These are phyloP conservation scores for Hirsutella minnesotensis DNA, from an alignment of 2,329 filamentous ascomycete species.

Conservation along the genomic window DNA sequence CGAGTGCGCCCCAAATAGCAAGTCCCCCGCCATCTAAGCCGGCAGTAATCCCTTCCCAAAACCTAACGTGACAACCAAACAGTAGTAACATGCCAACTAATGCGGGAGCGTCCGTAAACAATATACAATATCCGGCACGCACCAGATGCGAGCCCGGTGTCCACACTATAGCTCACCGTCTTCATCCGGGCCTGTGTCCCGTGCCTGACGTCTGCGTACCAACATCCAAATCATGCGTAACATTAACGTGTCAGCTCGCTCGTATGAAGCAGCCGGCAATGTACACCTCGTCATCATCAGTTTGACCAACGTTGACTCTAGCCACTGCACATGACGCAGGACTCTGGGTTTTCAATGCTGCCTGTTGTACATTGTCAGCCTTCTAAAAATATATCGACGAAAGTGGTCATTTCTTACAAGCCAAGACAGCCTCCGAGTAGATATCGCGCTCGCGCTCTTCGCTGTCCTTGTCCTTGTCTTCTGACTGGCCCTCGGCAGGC, in stretches of 20 bases:
- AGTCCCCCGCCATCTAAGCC: too few relatives aligned
- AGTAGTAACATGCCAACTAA: too few relatives aligned
- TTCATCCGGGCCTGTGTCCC: neutral
- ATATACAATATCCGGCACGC: too few relatives aligned
- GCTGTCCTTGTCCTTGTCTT: slow-evolving; percentile 61
- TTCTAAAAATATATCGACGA: neutral
- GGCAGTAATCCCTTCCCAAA: too few relatives aligned
- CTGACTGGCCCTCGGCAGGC: slow-evolving; percentile 41
- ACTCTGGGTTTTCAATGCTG: slow-evolving; percentile 94
- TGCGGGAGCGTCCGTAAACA: too few relatives aligned
- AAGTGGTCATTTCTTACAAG: slow-evolving; percentile 46
- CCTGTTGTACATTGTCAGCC: slow-evolving; percentile 33
- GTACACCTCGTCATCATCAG: slow-evolving; percentile 10
- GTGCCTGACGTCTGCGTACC: neutral
- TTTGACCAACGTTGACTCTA: slow-evolving; percentile 27
- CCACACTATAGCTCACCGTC: too few relatives aligned
- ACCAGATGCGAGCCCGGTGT: too few relatives aligned
- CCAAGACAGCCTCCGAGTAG: slow-evolving; percentile 82
- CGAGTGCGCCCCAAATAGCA: too few relatives aligned
- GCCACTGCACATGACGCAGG: slow-evolving; percentile 95
- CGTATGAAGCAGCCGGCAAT: slow-evolving; percentile 11
- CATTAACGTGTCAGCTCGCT: neutral
- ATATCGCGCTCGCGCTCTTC: slow-evolving; percentile 79
- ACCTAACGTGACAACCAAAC: too few relatives aligned
- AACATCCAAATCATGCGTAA: neutral